Percentiles rank a stretch among this genome's conserved stretches.
phyloP scores from a whole-genome alignment of 148 eudicot genomes.

The Polygonum aviculare region DNA sequence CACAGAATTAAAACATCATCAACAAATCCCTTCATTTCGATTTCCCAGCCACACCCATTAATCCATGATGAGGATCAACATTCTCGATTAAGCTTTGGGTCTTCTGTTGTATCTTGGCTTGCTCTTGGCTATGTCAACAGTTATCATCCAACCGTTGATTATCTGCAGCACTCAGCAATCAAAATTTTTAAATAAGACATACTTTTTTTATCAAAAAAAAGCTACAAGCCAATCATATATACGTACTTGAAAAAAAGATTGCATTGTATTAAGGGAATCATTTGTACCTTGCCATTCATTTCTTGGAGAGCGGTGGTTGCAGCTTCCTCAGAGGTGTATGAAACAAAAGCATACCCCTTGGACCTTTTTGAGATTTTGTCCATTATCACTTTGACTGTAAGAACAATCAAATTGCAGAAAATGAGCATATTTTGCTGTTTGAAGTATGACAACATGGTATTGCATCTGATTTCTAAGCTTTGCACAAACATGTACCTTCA shows the following conservation, averaged over 20 bases:
- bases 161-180: conserved; percentile 38
- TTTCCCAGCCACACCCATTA: not conserved
- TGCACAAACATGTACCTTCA: conserved; percentile 37
- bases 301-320: conserved; percentile 69
- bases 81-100: conserved; percentile 3
- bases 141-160: conserved; percentile 93
- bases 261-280: not conserved
- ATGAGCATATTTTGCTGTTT: not conserved
- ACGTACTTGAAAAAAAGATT: not conserved
- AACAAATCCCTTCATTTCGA: not conserved
- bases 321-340: conserved; percentile 68
- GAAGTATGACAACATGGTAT: not conserved
- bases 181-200: not conserved
- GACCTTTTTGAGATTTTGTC: conserved; percentile 96
- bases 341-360: conserved; percentile 82
- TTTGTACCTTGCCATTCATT: conserved; percentile 87
- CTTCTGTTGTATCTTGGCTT: conserved; percentile 40
- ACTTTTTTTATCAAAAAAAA: not conserved
- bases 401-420: not conserved
- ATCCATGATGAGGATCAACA: not conserved
- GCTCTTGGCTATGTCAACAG: conserved; percentile 68
- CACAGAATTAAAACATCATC: too few relatives aligned
- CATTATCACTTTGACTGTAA: conserved; percentile 78
- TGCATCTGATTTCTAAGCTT: not conserved
- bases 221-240: too few relatives aligned